Evolutionary conservation across 768 basidiomycete species (phyloP), one percentile per base, ranked within the genome.

Genomic region (Mycena galopus): DNA sequence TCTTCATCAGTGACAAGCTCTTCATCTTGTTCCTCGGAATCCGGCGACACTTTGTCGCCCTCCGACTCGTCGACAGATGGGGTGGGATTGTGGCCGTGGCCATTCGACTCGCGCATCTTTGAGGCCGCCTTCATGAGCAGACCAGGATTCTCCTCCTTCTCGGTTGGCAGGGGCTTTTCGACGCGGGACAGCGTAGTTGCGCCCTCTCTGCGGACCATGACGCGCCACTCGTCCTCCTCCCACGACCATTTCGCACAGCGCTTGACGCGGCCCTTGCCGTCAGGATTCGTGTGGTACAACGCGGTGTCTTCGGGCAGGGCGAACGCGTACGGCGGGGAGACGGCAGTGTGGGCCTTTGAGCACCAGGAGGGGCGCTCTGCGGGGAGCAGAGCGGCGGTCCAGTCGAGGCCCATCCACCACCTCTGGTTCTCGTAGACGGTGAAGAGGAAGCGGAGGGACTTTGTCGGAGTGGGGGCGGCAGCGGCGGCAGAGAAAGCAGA

Each of bases 341-440:
- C 85, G 58, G 94, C 88, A 75, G 85, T 84, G 75, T 88, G 90
- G 66, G 82, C 80, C 32, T 82, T 83, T 25, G 87, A 88, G 82
- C 85, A 95, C 96, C 96, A 98, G 1, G 94, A 94, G 0, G 96
- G 95, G 6, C 96, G 91, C 78, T 98, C 96, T 21, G 89, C 89
- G 0, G 96, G 96, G 19, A 98, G 88, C 10, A 98, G 88, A 0
- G 96, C 96, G 4, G 94, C 93, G 2, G 96, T 97, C 95, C 95
- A 98, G 82, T 98, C 96, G 53, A 98, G 88, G 16, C 94, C 96
- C 90, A 98, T 91, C 96, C 96, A 98, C 96, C 96, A 97, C 8
- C 96, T 88, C 82, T 98, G 96, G 81, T 97, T 97, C 81, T 98
- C 96, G 78, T 95, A 92, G 14, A 97, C 83, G n/a, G 93, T 95